Base-by-base conservation (phyloP, 2,329 filamentous ascomycete genomes). In the Podosphaera leucotricha region DNA sequence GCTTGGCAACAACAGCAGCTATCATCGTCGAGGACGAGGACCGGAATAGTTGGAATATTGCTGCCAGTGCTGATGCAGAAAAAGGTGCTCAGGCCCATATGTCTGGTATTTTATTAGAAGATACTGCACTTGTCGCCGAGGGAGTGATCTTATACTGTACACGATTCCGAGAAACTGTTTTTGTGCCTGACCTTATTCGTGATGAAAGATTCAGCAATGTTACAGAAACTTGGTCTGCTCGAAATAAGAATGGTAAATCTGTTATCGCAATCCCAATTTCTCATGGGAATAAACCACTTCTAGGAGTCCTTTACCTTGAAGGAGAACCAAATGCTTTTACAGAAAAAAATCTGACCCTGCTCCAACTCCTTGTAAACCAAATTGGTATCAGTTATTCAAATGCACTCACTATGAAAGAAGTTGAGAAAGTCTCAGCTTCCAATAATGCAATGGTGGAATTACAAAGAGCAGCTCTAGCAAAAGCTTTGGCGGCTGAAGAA, bases 171-270 rank as follows among this genome's bases (percentile, higher is more conserved):
- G 81, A 86, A 58, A 66, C 71, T 0, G 74, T 86, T 6, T 85
- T 85, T 52, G 68, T 83, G 8, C 71, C 77, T 5, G 80, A 86
- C 53, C 64, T 86, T 21, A 64, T 80, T 19, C 73, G 71, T 41
- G 81, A 87, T 53, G 81, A 86, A 57, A 68, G 80, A 26, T 85
- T 86, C 50, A 77, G 78, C 39, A 84, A 82, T 48, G 78, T 85
- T 6, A 73, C 70, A 40, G 71, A 79, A 19, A 64, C 67, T 0
- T 86, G 80, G 72, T 62, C 81, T 24, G 66, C 71, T 50, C 67
- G 68, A 44, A 80, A 84, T 49, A 77, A 78, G 0, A 62, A 70
- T 28, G 79, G 80, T 52, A 80, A 76, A 54, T 75, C 79, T 2
- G 74, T 86, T 47, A 85, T 87, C 47, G 76, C 78, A n/a, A 73